These are phyloP conservation scores for Hyaloscypha finlandica DNA, from an alignment of 495 filamentous ascomycete species.

Conservation along the genomic window DNA sequence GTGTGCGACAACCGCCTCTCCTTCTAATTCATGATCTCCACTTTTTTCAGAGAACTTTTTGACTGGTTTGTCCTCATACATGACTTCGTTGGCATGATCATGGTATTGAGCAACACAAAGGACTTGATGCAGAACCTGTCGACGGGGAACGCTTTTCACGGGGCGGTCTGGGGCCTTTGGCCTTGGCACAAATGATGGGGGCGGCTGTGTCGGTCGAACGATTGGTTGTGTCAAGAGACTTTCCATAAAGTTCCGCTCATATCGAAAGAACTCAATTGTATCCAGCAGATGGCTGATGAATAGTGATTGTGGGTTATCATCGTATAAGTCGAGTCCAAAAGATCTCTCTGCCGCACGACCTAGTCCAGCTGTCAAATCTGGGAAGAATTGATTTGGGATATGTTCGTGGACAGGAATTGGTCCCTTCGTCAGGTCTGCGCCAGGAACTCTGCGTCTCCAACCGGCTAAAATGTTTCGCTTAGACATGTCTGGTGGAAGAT, in stretches of 20 bases:
- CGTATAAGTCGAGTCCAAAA: conserved; percentile 11
- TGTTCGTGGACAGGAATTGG: background rate
- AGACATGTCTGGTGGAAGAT: conserved; percentile 11
- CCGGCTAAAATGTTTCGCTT: background rate
- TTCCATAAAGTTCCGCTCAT: conserved; percentile 8
- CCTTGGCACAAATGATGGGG: background rate
- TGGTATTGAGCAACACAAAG: conserved; percentile 10
- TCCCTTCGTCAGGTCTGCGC: background rate
- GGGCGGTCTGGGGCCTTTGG: background rate
- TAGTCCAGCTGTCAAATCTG: conserved; percentile 1
- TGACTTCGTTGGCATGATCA: background rate
- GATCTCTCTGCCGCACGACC: conserved; percentile 9
- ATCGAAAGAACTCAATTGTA: conserved; percentile 6
- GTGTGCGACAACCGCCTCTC: background rate
- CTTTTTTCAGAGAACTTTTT: background rate
- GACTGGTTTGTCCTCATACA: conserved; percentile 8
- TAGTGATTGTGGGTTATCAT: conserved; percentile 16
- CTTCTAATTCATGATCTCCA: conserved; percentile 6
- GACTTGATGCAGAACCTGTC: conserved; percentile 11
- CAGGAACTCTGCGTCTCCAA: conserved; percentile 1
- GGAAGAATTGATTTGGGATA: background rate
- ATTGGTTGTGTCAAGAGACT: conserved; percentile 6
- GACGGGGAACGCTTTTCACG: background rate
- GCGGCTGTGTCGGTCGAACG: background rate
- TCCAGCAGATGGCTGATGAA: conserved; percentile 16